Conservation (phyloP, 352 stramenopile genomes). For the Phytophthora syringae region DNA sequence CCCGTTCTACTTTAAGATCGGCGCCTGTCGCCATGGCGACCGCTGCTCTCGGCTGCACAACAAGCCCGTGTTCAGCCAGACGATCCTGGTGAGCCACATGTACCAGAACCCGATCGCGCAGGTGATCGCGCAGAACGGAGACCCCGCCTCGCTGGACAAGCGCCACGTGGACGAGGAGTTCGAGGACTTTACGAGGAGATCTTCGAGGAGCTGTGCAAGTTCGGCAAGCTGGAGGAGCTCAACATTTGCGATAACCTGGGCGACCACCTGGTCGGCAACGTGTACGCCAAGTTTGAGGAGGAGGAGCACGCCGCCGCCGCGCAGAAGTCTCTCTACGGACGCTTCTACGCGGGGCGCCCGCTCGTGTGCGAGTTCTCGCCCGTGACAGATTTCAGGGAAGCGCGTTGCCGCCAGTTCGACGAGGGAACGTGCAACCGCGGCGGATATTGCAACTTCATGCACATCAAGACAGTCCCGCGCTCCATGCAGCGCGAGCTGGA, state of each 20-base stretch:
- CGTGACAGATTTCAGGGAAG: conserved; percentile 98
- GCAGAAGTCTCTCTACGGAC: conserved; percentile 95
- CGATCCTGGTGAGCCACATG: conserved; percentile 98
- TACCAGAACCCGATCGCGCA: conserved; percentile 96
- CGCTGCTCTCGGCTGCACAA: conserved; percentile 98
- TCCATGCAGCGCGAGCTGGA: conserved; percentile 89
- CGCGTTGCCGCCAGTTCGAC: conserved; percentile 98
- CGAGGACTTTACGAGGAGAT: conserved; percentile 97
- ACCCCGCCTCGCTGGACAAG: conserved; percentile 85
- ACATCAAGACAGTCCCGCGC: conserved; percentile 93
- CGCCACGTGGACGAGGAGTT: conserved; percentile 96
- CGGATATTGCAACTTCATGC: conserved; percentile 99
- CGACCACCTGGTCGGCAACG: conserved; percentile 99
- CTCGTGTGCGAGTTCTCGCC: conserved; percentile 98
- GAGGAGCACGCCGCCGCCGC: conserved; percentile 98
- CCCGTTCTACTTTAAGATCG: conserved; percentile 99
- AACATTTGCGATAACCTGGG: conserved; percentile 99
- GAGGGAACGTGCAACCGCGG: conserved; percentile 97
- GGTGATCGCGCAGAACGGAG: conserved; percentile 89
- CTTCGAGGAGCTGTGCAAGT: conserved; percentile 99
- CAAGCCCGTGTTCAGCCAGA: conserved; percentile 98
- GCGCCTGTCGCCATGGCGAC: conserved; percentile 98
- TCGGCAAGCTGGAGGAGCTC: conserved; percentile 97
- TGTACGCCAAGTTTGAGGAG: conserved; percentile 99
- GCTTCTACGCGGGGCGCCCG: conserved; percentile 97